These are phyloP conservation scores for Aspergillus steynii DNA, from an alignment of 495 filamentous ascomycete species.

Conservation along the genomic window DNA sequence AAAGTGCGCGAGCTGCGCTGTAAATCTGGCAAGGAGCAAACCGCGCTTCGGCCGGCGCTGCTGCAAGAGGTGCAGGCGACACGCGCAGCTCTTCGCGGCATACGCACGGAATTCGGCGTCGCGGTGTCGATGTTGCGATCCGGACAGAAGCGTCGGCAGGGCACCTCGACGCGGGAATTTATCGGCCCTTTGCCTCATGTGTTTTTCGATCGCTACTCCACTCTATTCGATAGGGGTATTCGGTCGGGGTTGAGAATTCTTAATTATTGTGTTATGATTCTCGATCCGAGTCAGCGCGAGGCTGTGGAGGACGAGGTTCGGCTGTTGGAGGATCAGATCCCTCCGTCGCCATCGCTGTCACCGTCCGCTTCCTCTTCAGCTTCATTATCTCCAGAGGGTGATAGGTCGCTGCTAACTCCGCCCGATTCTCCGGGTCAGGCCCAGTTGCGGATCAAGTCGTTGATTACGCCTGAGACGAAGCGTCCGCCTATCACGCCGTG, in stretches of 20 bases:
- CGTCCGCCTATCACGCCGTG: slow-evolving; percentile 28
- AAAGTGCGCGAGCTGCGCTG: slow-evolving; percentile 20
- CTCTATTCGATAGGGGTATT: slow-evolving; percentile 26
- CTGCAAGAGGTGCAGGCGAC: slow-evolving; percentile 24
- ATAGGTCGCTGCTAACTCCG: slow-evolving; percentile 11
- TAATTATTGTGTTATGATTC: slow-evolving; percentile 26
- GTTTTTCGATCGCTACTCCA: slow-evolving; percentile 31
- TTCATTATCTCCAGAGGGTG: neutral
- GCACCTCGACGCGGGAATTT: slow-evolving; percentile 13
- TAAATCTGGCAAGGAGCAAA: slow-evolving; percentile 4
- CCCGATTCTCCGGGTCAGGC: slow-evolving; percentile 20
- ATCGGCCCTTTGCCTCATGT: slow-evolving; percentile 29
- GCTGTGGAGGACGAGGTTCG: slow-evolving; percentile 22
- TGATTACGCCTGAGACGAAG: slow-evolving; percentile 23
- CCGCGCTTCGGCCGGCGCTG: slow-evolving; percentile 11
- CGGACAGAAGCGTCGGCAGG: slow-evolving; percentile 13
- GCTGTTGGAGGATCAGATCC: slow-evolving; percentile 10
- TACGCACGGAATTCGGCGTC: slow-evolving; percentile 30
- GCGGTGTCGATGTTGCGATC: slow-evolving; percentile 27
- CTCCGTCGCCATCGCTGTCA: neutral
- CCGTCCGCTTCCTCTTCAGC: neutral
- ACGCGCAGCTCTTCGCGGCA: slow-evolving; percentile 26
- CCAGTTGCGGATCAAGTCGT: slow-evolving; percentile 20
- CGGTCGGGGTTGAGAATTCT: slow-evolving; percentile 27
- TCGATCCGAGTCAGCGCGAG: slow-evolving; percentile 25